Percentiles rank a stretch among this genome's conserved stretches.
Conservation (phyloP, 331 rosid species). For the Pyracantha coccinea region DNA sequence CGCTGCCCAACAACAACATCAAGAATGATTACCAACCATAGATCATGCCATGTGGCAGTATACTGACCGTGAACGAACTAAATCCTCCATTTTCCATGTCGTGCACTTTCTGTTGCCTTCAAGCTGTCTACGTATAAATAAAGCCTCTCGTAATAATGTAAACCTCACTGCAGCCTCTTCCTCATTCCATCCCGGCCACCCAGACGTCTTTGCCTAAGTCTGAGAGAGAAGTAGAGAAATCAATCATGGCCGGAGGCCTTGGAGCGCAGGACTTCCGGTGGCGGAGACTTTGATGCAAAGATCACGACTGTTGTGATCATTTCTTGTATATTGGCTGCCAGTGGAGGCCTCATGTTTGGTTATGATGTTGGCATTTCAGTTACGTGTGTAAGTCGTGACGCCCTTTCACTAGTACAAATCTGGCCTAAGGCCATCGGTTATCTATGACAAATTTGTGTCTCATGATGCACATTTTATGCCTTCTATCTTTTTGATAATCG, state of each 20-base stretch:
- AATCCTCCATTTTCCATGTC: not conserved
- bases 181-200: not conserved
- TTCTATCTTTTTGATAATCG: too few species aligned
- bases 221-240: not conserved
- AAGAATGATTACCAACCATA: not conserved
- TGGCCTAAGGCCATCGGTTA: too few species aligned
- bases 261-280: not conserved
- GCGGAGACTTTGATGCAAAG: conserved; percentile 10
- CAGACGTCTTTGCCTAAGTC: not conserved
- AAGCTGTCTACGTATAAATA: not conserved
- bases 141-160: not conserved
- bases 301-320: conserved; percentile 12
- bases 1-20: not conserved
- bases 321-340: conserved; percentile 16
- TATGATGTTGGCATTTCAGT: conserved; percentile 26
- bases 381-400: not conserved
- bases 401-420: too few species aligned
- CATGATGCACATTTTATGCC: too few species aligned
- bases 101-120: not conserved
- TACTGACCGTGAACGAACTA: not conserved
- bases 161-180: not conserved
- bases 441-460: too few species aligned
- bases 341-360: conserved; percentile 24
- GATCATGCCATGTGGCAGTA: not conserved
- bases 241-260: not conserved